A percentile compares a stretch with the other conserved stretches of the same genome.
Evolutionary conservation across 192 early-diverging fungal species (phyloP).

Genomic region (Tieghemiomyces parasiticus): DNA sequence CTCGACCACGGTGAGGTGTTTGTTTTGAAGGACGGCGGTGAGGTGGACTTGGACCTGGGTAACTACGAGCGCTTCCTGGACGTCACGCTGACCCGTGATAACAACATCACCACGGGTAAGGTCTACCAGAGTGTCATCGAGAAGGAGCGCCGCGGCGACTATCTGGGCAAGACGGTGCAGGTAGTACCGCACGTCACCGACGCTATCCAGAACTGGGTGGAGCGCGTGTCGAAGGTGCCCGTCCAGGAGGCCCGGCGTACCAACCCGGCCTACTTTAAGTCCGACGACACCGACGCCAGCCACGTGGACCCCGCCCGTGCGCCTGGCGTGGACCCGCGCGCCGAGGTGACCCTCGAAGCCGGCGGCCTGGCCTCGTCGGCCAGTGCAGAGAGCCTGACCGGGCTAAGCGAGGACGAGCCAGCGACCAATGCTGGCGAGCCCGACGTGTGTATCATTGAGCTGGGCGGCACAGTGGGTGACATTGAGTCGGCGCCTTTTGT

Average conservation of each 20-base stretch:
- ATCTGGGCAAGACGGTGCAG: slow-evolving; percentile 97
- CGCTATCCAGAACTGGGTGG: slow-evolving; percentile 96
- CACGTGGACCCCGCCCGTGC: no score
- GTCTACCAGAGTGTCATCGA: slow-evolving; percentile 95
- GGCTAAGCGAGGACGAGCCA: not conserved
- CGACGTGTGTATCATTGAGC: slow-evolving; percentile 96
- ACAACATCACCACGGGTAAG: slow-evolving; percentile 99
- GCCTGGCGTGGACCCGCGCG: not conserved
- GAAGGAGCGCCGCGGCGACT: slow-evolving; percentile 86
- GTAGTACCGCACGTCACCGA: slow-evolving; percentile 97
- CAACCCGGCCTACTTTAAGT: slow-evolving; percentile 5
- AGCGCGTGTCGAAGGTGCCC: slow-evolving; percentile 81
- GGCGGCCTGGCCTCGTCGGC: not conserved
- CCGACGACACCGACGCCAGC: no score
- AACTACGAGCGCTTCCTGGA: slow-evolving; percentile 99
- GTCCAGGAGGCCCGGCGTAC: slow-evolving; percentile 49
- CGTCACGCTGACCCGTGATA: slow-evolving; percentile 81
- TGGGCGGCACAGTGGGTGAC: slow-evolving; percentile 97
- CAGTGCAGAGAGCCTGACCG: slow-evolving; percentile 4
- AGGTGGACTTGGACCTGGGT: slow-evolving; percentile 96
- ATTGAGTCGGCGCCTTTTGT: slow-evolving; percentile 99
- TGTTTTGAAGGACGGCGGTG: slow-evolving; percentile 95
- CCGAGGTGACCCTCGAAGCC: not conserved
- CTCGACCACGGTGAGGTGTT: slow-evolving; percentile 99
- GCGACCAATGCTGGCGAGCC: slow-evolving; percentile 45